Evolutionary conservation across 148 eudicot species (phyloP), one percentile per base, ranked within the genome.

Genomic region (Rhododendron griersonianum): DNA sequence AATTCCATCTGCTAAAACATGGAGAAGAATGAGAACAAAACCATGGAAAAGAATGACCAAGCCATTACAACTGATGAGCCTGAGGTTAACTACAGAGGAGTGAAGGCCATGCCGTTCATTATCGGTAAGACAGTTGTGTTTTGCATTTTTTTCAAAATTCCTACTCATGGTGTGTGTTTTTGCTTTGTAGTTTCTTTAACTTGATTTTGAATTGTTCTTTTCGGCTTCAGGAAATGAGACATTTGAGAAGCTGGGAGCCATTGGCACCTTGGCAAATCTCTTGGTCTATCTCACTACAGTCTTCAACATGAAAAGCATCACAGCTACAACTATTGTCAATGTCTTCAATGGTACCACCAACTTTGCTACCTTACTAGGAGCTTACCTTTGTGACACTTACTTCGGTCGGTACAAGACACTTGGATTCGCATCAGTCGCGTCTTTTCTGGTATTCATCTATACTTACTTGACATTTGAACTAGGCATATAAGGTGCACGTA

Each of bases 231-330:
- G 95, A 63, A 93, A 93, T 73, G 95, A 93, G 88, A 87, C 94
- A 9, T 94, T 94, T 71, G 95, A 94, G 87, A 94, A 93, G 92
- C 84, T 94, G 50, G 96, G 96, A 61, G 87, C 92, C 13, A 35
- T 94, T 57, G 96, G 96, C 25, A 94, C 95, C 45, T 79, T 87
- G 76, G 71, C 91, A 80, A 94, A 94, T 83, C 89, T 94, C 16
- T 81, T 94, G 86, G 92, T 94, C 41, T 94, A 92, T 65, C 87
- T 94, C 19, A 92, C 93, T 19, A 90, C 90, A 1, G 91, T 94
- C 39, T 94, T 94, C 86, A 86, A 91, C 89, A 91, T 93, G 95
- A 93, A 89, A 69, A 69, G 75, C 19, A 28, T 92, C 76, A 83
- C 86, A 1, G 94, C 95, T 1, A 87, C 93, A 9, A 93, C 85